phyloP scores from a whole-genome alignment of 768 basidiomycete species.

The Daedaleopsis sinensis region DNA sequence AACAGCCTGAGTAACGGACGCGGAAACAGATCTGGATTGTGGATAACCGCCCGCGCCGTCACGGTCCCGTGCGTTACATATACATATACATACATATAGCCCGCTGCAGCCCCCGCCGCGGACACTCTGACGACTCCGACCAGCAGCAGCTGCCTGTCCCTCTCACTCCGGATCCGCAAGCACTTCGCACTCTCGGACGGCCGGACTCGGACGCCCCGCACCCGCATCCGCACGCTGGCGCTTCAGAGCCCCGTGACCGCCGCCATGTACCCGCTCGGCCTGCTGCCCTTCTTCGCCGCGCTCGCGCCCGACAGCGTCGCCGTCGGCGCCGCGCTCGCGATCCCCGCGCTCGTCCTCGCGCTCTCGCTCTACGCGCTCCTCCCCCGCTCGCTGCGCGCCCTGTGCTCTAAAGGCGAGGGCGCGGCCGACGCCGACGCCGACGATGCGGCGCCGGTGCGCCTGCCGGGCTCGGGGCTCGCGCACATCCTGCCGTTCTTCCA shows the following conservation, averaged over 20 bases:
- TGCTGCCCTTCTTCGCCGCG: constrained; percentile 41
- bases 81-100: no score
- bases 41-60: no score
- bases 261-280: constrained; percentile 47
- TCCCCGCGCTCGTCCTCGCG: constrained; percentile 42
- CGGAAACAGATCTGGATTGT: no score
- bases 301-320: constrained; percentile 39
- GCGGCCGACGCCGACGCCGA: constrained; percentile 46
- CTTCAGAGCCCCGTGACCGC: background rate
- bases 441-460: constrained; percentile 41
- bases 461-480: constrained; percentile 62
- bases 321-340: constrained; percentile 36
- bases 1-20: no score
- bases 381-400: background rate
- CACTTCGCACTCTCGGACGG: no score
- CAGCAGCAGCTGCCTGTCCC: no score
- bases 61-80: no score
- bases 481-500: constrained; percentile 71
- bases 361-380: constrained; percentile 33
- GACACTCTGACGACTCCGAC: no score
- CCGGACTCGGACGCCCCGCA: no score
- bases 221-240: no score
- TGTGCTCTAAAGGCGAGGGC: constrained; percentile 13
- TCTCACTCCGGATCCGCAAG: no score
- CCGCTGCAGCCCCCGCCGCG: no score